Percentiles rank a stretch among this genome's conserved stretches.
Evolutionary conservation across 768 basidiomycete species (phyloP).

Genomic region (Arthromyces matolae): DNA sequence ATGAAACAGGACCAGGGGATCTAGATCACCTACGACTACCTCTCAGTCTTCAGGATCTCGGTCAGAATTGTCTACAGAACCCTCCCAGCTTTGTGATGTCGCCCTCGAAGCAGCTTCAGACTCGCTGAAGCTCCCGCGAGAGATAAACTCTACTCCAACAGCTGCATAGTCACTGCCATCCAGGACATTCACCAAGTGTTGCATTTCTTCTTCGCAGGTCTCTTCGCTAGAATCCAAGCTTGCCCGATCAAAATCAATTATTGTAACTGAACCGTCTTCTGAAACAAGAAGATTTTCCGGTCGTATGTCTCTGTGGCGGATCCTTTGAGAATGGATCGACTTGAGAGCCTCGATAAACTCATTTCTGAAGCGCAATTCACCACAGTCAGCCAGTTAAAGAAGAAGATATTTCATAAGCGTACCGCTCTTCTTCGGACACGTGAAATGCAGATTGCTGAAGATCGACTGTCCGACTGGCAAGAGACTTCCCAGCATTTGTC

Average conservation of each 20-base stretch:
- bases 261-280: slow-evolving; percentile 11
- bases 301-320: slow-evolving; percentile 23
- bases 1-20: too few relatives aligned
- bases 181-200: not conserved
- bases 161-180: not conserved
- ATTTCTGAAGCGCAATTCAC: not conserved
- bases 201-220: not conserved
- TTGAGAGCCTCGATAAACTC: slow-evolving; percentile 11
- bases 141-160: not conserved
- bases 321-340: slow-evolving; percentile 20
- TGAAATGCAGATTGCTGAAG: too few relatives aligned
- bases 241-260: slow-evolving; percentile 25
- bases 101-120: not conserved
- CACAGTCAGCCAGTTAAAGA: too few relatives aligned
- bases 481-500: too few relatives aligned
- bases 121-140: not conserved
- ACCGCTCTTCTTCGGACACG: too few relatives aligned
- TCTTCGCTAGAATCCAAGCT: slow-evolving; percentile 1
- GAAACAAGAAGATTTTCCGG: slow-evolving; percentile 19
- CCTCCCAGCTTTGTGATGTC: not conserved
- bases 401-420: too few relatives aligned
- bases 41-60: not conserved
- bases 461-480: too few relatives aligned
- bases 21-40: too few relatives aligned
- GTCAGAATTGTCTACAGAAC: not conserved